Evolutionary conservation across 768 basidiomycete species (phyloP).

Genomic region (Ramaria sp.): DNA sequence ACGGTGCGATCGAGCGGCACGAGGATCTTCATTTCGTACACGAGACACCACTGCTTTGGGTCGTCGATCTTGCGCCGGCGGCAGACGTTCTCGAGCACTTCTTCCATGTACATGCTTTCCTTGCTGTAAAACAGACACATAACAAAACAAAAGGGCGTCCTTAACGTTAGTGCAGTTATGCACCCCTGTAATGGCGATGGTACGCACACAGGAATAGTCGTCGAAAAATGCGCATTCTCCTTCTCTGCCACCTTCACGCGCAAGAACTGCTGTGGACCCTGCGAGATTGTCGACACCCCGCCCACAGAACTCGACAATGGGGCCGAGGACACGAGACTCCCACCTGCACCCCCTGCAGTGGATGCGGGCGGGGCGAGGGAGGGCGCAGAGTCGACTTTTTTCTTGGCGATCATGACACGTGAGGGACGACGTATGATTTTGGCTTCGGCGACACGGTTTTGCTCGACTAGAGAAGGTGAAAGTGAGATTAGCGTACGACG

Average conservation of each 20-base stretch:
- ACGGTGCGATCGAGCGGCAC: conserved; percentile 93
- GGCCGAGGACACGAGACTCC: conserved; percentile 24
- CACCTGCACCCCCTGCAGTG: conserved; percentile 22
- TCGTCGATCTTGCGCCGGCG: conserved; percentile 53
- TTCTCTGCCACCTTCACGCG: conserved; percentile 73
- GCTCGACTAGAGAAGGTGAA: conserved; percentile 34
- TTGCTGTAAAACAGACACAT: conserved; percentile 34
- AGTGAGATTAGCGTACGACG: too few relatives aligned
- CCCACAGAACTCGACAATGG: conserved; percentile 14
- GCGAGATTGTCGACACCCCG: conserved; percentile 51
- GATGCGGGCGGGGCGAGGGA: conserved; percentile 22
- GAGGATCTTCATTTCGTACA: conserved; percentile 57
- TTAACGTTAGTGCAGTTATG: too few relatives aligned
- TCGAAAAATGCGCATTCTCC: conserved; percentile 78
- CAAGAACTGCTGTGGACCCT: conserved; percentile 77
- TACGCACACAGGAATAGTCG: conserved; percentile 82
- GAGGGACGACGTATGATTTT: conserved; percentile 81
- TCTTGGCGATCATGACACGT: conserved; percentile 49
- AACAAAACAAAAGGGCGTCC: not conserved
- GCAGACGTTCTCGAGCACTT: conserved; percentile 81
- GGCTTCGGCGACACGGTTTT: conserved; percentile 70
- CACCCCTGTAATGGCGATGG: too few relatives aligned
- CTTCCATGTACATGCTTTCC: conserved; percentile 94
- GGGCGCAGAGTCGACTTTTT: conserved; percentile 37
- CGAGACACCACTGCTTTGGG: conserved; percentile 74